phyloP scores from a whole-genome alignment of 2,329 filamentous ascomycete species.

The Magnaporthales sp. region DNA sequence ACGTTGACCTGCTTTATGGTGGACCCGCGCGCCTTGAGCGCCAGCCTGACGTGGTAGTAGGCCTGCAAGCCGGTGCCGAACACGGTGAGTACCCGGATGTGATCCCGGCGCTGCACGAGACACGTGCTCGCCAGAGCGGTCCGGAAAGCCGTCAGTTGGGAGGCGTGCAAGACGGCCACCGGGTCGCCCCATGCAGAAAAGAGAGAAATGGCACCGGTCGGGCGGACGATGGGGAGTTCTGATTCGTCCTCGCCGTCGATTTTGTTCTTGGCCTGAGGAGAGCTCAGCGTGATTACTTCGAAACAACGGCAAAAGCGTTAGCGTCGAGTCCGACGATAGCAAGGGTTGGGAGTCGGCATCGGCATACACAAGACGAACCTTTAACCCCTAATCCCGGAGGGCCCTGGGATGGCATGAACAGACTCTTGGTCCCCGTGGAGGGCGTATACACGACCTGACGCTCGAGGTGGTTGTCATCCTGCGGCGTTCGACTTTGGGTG shows the following conservation, averaged over 20 bases:
- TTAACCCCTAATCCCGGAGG: conserved; percentile 60
- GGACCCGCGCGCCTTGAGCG: conserved; percentile 60
- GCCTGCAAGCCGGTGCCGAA: conserved; percentile 88
- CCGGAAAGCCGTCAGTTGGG: conserved; percentile 70
- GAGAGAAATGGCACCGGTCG: conserved; percentile 62
- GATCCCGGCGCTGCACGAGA: conserved; percentile 54
- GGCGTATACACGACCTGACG: conserved; percentile 39
- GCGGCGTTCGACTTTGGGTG: conserved; percentile 31
- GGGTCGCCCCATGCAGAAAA: conserved; percentile 54
- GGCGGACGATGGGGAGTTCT: conserved; percentile 26
- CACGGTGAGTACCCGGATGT: conserved; percentile 67
- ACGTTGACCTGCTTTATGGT: conserved; percentile 76
- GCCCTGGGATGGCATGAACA: conserved; percentile 68
- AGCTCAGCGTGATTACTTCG: conserved; percentile 54
- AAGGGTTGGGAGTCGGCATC: neutral
- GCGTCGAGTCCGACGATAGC: neutral
- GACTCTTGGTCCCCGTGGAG: conserved; percentile 45
- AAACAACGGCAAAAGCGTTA: neutral
- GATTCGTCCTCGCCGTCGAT: neutral
- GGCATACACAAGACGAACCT: conserved; percentile 26
- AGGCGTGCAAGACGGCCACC: conserved; percentile 62
- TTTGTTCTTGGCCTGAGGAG: conserved; percentile 21
- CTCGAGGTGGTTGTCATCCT: conserved; percentile 45
- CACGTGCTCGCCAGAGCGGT: conserved; percentile 66
- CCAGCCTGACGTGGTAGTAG: conserved; percentile 87